Percentiles rank a stretch among this genome's conserved stretches.
Conservation (phyloP, 495 filamentous ascomycete genomes). For the Aspergillus funiculosus region DNA sequence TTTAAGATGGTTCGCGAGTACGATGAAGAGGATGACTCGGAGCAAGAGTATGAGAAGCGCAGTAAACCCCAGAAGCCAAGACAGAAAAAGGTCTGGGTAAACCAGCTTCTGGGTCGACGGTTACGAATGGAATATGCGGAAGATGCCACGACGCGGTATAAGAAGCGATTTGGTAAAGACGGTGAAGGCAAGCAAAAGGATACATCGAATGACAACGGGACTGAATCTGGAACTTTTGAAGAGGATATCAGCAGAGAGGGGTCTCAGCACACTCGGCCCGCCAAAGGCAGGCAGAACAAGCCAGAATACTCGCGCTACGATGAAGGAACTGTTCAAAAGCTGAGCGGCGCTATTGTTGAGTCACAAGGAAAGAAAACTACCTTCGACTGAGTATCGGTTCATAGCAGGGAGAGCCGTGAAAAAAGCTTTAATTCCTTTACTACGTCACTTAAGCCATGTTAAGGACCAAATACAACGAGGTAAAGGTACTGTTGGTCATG, state of each 20-base stretch:
- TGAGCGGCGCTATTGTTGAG: slow-evolving; percentile 73
- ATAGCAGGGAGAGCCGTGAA: no score
- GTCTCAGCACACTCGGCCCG: slow-evolving; percentile 16
- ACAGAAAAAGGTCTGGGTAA: slow-evolving; percentile 73
- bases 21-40: slow-evolving; percentile 49
- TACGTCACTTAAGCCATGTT: no score
- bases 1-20: slow-evolving; percentile 62
- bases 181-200: slow-evolving; percentile 35
- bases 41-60: slow-evolving; percentile 25
- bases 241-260: slow-evolving; percentile 20
- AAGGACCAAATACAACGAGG: no score
- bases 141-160: slow-evolving; percentile 77
- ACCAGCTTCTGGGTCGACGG: slow-evolving; percentile 67
- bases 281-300: slow-evolving; percentile 24
- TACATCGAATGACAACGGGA: slow-evolving; percentile 23
- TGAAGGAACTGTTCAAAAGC: slow-evolving; percentile 45
- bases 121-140: slow-evolving; percentile 91
- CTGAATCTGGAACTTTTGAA: slow-evolving; percentile 15
- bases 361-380: slow-evolving; percentile 76
- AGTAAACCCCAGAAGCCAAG: slow-evolving; percentile 52
- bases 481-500: no score
- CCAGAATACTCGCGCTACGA: slow-evolving; percentile 38
- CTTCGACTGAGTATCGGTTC: slow-evolving; percentile 65
- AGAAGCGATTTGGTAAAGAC: slow-evolving; percentile 85
- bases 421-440: no score